Evolutionary conservation across 2,329 filamentous ascomycete species (phyloP).

Genomic region (Epichloe sylvatica): DNA sequence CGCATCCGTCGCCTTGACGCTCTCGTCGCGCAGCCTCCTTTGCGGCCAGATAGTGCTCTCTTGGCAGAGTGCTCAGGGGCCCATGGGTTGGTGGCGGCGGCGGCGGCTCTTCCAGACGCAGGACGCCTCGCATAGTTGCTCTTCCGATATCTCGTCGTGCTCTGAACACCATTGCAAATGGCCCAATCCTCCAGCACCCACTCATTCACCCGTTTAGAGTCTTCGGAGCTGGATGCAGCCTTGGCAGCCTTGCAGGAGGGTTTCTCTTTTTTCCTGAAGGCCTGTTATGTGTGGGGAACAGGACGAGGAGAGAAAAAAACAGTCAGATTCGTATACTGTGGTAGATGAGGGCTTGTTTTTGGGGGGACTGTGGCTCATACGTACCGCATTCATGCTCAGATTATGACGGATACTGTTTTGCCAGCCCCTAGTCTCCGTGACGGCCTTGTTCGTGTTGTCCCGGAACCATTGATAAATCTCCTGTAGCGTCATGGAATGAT

Average conservation of each 20-base stretch:
- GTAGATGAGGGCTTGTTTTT: not conserved
- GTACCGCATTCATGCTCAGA: constrained; percentile 85
- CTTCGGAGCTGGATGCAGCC: constrained; percentile 9
- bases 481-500: constrained; percentile 61
- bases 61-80: constrained; percentile 15
- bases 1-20: constrained; percentile 14
- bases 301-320: not conserved
- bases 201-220: constrained; percentile 51
- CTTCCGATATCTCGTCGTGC: constrained; percentile 68
- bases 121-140: constrained; percentile 19
- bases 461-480: constrained; percentile 88
- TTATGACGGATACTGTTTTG: constrained; percentile 95
- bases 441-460: constrained; percentile 65
- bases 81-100: constrained; percentile 9
- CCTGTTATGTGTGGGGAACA: constrained; percentile 13
- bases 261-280: constrained; percentile 28
- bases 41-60: constrained; percentile 19
- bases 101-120: constrained; percentile 4
- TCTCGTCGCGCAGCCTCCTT: constrained; percentile 20
- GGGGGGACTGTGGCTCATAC: constrained; percentile 9
- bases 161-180: constrained; percentile 58
- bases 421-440: constrained; percentile 70
- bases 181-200: constrained; percentile 68
- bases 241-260: constrained; percentile 13
- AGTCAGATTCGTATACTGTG: constrained; percentile 2